Percentiles rank a stretch among this genome's conserved stretches.
Conservation (phyloP, 1,139 yeast genomes). For the Hansenula anomala region DNA sequence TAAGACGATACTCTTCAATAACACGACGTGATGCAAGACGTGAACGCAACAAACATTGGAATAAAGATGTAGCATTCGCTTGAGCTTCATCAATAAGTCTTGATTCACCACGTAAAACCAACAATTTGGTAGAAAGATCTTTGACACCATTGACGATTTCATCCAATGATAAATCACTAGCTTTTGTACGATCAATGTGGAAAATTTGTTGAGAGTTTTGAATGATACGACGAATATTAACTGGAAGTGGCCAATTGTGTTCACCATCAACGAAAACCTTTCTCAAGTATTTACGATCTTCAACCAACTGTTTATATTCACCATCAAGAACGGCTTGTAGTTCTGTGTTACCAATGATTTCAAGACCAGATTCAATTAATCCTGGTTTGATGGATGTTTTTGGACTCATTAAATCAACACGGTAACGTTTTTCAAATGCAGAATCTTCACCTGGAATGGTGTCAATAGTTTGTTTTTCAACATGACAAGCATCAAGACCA, state of each 20-base stretch:
- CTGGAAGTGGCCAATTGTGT: slow-evolving; percentile 96
- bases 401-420: slow-evolving; percentile 80
- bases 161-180: slow-evolving; percentile 81
- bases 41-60: slow-evolving; percentile 89
- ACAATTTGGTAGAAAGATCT: slow-evolving; percentile 59
- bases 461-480: slow-evolving; percentile 95
- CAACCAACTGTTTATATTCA: slow-evolving; percentile 72
- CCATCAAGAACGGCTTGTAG: slow-evolving; percentile 77
- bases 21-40: slow-evolving; percentile 89
- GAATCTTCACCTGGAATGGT: slow-evolving; percentile 91
- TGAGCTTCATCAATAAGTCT: slow-evolving; percentile 79
- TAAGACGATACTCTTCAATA: slow-evolving; percentile 83
- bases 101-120: slow-evolving; percentile 82
- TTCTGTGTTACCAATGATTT: slow-evolving; percentile 84
- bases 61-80: slow-evolving; percentile 82
- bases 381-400: slow-evolving; percentile 61
- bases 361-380: slow-evolving; percentile 82
- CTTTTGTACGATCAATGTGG: slow-evolving; percentile 86
- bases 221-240: slow-evolving; percentile 90
- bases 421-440: slow-evolving; percentile 77
- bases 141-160: slow-evolving; percentile 77
- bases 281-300: slow-evolving; percentile 79
- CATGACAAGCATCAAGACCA: slow-evolving; percentile 97
- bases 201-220: slow-evolving; percentile 97
- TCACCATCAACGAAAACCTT: slow-evolving; percentile 91